Evolutionary conservation across 106 monocot species (phyloP).

Genomic region (Platanthera guangdongensis): DNA sequence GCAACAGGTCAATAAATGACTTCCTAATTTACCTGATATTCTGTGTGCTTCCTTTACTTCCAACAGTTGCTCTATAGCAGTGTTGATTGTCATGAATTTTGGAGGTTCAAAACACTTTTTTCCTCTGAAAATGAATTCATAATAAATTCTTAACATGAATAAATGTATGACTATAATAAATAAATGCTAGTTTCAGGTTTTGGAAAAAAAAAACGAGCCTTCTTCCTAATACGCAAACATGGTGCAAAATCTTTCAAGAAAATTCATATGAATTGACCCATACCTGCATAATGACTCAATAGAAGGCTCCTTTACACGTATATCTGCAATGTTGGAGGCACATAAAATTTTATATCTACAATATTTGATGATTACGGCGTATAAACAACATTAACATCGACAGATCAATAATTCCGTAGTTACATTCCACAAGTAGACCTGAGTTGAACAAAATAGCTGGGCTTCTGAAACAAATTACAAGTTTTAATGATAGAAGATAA

Average conservation of each 20-base stretch:
- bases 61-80: constrained; percentile 74
- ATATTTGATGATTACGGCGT: neutral
- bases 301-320: constrained; percentile 94
- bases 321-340: constrained; percentile 47
- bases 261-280: neutral
- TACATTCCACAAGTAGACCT: neutral
- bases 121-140: constrained; percentile 44
- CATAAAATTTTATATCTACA: neutral
- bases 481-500: neutral
- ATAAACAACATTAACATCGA: neutral
- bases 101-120: constrained; percentile 82
- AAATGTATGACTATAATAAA: neutral
- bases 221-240: neutral
- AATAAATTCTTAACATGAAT: neutral
- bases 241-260: neutral
- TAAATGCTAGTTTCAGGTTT: neutral
- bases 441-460: neutral
- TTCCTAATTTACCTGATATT: constrained; percentile 42
- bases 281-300: constrained; percentile 89
- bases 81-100: constrained; percentile 82
- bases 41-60: constrained; percentile 56
- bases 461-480: neutral
- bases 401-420: neutral
- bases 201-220: neutral
- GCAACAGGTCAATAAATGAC: neutral